Evolutionary conservation across 2,329 filamentous ascomycete species (phyloP).

Genomic region (Trichoderma oligosporum): DNA sequence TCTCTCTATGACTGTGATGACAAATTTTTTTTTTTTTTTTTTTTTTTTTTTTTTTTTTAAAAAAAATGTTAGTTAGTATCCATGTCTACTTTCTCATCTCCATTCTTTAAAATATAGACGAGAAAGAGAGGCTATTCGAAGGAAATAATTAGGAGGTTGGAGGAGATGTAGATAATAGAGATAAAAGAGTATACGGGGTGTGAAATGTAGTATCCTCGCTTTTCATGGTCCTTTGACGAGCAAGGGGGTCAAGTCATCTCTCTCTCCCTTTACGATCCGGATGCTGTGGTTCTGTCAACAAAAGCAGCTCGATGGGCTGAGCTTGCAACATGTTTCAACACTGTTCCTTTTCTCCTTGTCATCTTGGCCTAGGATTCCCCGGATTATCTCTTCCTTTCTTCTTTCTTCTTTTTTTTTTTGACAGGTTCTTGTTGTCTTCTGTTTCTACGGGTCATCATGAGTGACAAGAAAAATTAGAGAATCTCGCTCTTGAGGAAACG

Average conservation of each 20-base stretch:
- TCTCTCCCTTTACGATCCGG: too few species aligned
- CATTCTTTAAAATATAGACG: background rate
- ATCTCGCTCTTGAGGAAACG: background rate
- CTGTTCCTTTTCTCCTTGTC: background rate
- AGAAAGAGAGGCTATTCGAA: background rate
- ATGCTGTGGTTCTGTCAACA: too few species aligned
- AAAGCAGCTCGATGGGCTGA: background rate
- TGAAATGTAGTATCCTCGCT: background rate
- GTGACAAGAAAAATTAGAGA: background rate
- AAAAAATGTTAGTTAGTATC: too few species aligned
- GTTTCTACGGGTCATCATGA: background rate
- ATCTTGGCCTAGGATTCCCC: background rate
- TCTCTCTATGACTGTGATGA: background rate
- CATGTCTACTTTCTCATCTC: too few species aligned
- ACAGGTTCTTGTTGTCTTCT: background rate
- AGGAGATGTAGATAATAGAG: too few species aligned
- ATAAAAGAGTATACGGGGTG: background rate
- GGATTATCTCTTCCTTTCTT: background rate
- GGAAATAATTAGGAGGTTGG: too few species aligned
- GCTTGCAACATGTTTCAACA: background rate
- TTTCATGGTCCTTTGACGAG: slow-evolving; percentile 36
- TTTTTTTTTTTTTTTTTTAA: background rate
- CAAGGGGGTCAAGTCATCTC: slow-evolving; percentile 51
- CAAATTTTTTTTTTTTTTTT: background rate
- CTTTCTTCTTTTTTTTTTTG: background rate